A percentile compares a stretch with the other conserved stretches of the same genome.
Conservation (phyloP, 129 eudicot species). For the Pulicaria dysenterica region DNA sequence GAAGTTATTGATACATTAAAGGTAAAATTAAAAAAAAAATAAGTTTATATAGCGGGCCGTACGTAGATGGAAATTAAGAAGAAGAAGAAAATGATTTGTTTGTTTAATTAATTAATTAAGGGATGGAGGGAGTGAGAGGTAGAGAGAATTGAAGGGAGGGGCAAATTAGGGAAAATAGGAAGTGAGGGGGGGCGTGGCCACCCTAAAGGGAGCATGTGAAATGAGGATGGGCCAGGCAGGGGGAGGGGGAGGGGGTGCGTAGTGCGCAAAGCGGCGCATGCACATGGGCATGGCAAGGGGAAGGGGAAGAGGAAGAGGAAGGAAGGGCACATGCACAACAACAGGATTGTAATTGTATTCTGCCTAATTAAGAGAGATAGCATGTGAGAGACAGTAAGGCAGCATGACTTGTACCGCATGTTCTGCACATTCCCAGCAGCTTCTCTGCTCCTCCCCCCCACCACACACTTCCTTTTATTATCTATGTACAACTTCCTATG, state of each 20-base stretch:
- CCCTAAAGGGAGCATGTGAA: constrained; percentile 69
- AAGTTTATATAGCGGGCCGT: no score
- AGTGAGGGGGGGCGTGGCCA: constrained; percentile 36
- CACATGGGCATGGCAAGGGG: constrained; percentile 60
- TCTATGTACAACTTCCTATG: constrained; percentile 12
- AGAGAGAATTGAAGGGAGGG: constrained; percentile 1
- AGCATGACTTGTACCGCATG: constrained; percentile 64
- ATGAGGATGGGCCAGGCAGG: constrained; percentile 57
- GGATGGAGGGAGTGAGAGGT: background rate
- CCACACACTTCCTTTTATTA: background rate
- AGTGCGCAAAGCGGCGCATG: constrained; percentile 58
- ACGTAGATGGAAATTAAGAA: no score
- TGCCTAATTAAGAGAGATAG: constrained; percentile 10
- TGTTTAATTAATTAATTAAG: no score
- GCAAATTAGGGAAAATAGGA: background rate
- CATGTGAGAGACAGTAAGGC: constrained; percentile 84
- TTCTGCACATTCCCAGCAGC: constrained; percentile 90
- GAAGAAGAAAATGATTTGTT: no score
- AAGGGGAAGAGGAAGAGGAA: constrained; percentile 66
- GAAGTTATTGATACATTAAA: no score
- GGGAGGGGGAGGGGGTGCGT: constrained; percentile 40
- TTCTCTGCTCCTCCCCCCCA: constrained; percentile 38
- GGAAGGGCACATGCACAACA: constrained; percentile 42
- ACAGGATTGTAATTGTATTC: no score
- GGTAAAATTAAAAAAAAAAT: no score